Conservation (phyloP, 2,329 filamentous ascomycete genomes). For the Microdochium paspali region DNA sequence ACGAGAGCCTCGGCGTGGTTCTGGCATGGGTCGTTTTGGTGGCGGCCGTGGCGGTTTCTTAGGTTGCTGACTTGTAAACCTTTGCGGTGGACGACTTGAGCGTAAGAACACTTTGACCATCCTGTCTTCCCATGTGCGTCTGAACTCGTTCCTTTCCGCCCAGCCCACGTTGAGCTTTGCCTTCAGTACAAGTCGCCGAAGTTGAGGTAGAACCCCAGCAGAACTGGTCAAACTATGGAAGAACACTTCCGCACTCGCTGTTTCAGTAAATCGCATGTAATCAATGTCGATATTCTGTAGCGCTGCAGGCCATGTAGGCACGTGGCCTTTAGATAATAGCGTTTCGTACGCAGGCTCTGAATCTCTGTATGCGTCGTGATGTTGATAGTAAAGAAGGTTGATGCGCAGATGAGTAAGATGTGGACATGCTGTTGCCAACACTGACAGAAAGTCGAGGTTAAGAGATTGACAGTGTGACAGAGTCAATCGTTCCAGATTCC, state of each 20-base stretch:
- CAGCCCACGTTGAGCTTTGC: slow-evolving; percentile 73
- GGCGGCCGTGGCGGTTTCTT: not conserved
- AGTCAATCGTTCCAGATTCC: slow-evolving; percentile 54
- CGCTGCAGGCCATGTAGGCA: slow-evolving; percentile 69
- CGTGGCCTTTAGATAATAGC: slow-evolving; percentile 52
- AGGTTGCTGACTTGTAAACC: slow-evolving; percentile 25
- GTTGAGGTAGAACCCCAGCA: slow-evolving; percentile 52
- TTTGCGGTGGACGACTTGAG: not conserved
- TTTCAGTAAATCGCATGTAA: slow-evolving; percentile 67
- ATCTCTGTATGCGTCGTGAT: slow-evolving; percentile 58
- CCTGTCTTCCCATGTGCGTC: slow-evolving; percentile 66
- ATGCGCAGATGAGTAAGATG: slow-evolving; percentile 61
- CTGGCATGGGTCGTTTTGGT: not conserved
- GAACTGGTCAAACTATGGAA: slow-evolving; percentile 69
- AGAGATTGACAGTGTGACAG: slow-evolving; percentile 75
- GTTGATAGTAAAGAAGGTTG: slow-evolving; percentile 70
- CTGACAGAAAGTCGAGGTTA: slow-evolving; percentile 63
- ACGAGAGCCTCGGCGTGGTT: not conserved
- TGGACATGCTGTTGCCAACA: slow-evolving; percentile 59
- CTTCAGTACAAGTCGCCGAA: slow-evolving; percentile 64
- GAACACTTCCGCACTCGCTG: slow-evolving; percentile 63
- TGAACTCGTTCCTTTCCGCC: slow-evolving; percentile 72
- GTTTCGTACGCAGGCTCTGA: slow-evolving; percentile 66
- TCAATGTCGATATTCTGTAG: slow-evolving; percentile 66
- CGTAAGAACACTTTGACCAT: slow-evolving; percentile 53